These are phyloP conservation scores for Xylaria palmicola DNA, from an alignment of 495 filamentous ascomycete species.

Conservation along the genomic window DNA sequence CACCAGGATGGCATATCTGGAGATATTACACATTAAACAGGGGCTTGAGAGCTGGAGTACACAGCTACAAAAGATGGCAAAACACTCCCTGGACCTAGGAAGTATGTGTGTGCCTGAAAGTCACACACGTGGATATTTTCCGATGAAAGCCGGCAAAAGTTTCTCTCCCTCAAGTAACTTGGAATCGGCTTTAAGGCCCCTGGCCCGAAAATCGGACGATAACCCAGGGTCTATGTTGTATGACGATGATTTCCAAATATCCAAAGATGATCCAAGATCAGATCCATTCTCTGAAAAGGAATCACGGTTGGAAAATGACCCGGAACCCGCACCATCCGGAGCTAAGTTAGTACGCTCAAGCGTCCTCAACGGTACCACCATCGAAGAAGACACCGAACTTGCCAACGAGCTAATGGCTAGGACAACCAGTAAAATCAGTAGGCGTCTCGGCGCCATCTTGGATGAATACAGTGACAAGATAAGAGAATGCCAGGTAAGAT, in stretches of 20 bases:
- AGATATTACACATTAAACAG: neutral
- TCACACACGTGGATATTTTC: no score
- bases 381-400: no score
- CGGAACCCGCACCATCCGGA: neutral
- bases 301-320: neutral
- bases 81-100: neutral
- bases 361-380: no score
- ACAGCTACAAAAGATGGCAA: neutral
- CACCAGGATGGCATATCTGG: neutral
- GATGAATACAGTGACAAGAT: slow-evolving; percentile 39
- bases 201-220: no score
- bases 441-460: slow-evolving; percentile 6
- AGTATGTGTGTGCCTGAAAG: no score
- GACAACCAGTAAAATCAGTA: neutral
- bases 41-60: neutral
- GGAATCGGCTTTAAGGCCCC: no score
- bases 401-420: neutral
- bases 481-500: slow-evolving; percentile 37
- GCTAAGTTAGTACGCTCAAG: no score
- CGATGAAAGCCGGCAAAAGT: no score
- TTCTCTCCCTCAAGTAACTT: neutral
- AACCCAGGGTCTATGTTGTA: no score
- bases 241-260: no score
- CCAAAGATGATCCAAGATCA: no score
- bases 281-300: neutral